Conservation (phyloP, 441 rosid genomes). For the Omphalea diandra region DNA sequence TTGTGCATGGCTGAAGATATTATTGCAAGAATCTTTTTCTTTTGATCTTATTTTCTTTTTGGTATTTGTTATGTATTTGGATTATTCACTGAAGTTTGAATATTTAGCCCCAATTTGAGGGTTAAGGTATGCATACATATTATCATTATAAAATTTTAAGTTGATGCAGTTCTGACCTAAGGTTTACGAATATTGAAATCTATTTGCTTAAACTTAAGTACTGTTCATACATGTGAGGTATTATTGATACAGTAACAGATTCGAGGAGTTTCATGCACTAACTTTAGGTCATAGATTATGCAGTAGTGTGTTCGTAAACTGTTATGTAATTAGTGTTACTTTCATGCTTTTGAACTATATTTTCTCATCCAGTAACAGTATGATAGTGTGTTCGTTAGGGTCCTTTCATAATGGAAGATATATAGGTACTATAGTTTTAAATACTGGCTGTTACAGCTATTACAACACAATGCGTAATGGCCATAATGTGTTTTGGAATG, state of each 20-base stretch:
- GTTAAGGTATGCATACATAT: not conserved
- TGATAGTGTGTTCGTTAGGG: slow-evolving; percentile 9
- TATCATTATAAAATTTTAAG: not conserved
- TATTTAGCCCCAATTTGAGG: slow-evolving; percentile 12
- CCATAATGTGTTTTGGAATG: no score
- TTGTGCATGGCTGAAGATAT: slow-evolving; percentile 27
- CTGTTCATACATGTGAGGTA: not conserved
- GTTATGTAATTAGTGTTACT: not conserved
- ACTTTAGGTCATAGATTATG: not conserved
- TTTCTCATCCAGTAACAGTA: slow-evolving; percentile 7
- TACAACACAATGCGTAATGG: no score
- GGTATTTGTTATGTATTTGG: slow-evolving; percentile 8
- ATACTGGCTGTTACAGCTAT: no score
- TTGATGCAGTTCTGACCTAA: not conserved
- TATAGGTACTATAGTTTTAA: no score
- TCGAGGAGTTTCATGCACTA: not conserved
- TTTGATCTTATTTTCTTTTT: not conserved
- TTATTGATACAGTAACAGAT: not conserved
- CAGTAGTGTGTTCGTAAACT: not conserved
- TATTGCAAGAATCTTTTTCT: slow-evolving; percentile 2
- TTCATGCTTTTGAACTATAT: no score
- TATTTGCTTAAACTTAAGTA: not conserved
- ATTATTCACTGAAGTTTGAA: slow-evolving; percentile 16
- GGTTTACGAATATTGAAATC: not conserved
- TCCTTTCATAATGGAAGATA: not conserved